phyloP scores from a whole-genome alignment of 495 filamentous ascomycete species.

The Astrothelium subdiscretum region DNA sequence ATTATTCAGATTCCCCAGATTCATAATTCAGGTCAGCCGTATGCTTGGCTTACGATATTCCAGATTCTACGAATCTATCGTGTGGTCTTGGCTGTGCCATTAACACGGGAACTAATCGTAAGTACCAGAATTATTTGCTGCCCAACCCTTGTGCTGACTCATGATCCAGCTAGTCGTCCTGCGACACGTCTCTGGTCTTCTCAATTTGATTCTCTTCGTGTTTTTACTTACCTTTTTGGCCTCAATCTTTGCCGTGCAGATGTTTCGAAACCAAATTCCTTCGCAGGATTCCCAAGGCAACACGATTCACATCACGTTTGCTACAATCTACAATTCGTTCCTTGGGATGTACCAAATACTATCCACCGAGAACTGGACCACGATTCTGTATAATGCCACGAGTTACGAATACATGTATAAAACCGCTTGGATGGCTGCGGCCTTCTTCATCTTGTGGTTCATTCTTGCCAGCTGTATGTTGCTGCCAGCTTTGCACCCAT shows the following conservation, averaged over 20 bases:
- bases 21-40: conserved; percentile 59
- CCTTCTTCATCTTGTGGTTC: conserved; percentile 92
- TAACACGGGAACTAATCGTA: conserved; percentile 74
- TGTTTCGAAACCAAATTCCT: conserved; percentile 80
- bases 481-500: neutral
- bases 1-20: conserved; percentile 81
- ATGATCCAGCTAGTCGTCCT: conserved; percentile 51
- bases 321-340: conserved; percentile 87
- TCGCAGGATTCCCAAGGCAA: conserved; percentile 42
- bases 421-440: conserved; percentile 87
- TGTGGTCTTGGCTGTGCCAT: conserved; percentile 75
- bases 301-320: conserved; percentile 59
- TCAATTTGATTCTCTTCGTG: conserved; percentile 91
- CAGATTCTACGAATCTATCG: conserved; percentile 89
- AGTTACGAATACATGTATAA: conserved; percentile 44
- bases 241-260: conserved; percentile 85
- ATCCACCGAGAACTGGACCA: conserved; percentile 96
- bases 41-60: conserved; percentile 85
- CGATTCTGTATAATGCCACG: conserved; percentile 73
- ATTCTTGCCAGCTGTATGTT: conserved; percentile 65
- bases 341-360: conserved; percentile 97
- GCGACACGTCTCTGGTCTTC: conserved; percentile 81
- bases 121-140: conserved; percentile 6
- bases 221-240: conserved; percentile 90
- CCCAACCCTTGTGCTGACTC: neutral